Conservation (phyloP, 2,329 filamentous ascomycete genomes). For the Moelleriella libera region DNA sequence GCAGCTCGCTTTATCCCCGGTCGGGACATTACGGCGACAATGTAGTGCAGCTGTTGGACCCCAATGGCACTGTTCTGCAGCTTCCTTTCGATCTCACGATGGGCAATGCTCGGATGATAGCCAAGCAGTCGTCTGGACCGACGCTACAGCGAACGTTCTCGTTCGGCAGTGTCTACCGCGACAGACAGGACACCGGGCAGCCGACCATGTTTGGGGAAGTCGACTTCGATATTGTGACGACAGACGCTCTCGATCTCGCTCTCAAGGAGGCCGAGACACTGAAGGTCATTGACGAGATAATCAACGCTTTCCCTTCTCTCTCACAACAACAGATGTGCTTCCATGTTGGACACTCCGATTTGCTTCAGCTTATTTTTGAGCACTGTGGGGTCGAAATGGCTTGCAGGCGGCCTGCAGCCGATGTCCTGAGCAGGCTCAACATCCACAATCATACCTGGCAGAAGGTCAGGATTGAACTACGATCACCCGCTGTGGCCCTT, state of each 20-base stretch:
- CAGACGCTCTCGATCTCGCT: constrained; percentile 65
- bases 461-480: constrained; percentile 68
- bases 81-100: constrained; percentile 89
- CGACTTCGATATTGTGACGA: constrained; percentile 91
- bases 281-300: constrained; percentile 87
- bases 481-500: constrained; percentile 67
- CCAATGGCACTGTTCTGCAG: constrained; percentile 76
- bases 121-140: constrained; percentile 48
- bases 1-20: constrained; percentile 66
- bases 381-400: constrained; percentile 65
- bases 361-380: constrained; percentile 80
- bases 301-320: constrained; percentile 65
- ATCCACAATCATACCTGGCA: constrained; percentile 69
- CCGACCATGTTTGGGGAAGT: constrained; percentile 77
- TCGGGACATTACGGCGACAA: constrained; percentile 63
- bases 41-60: constrained; percentile 67
- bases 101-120: constrained; percentile 73
- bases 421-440: constrained; percentile 76
- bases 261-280: constrained; percentile 88
- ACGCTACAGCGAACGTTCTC: constrained; percentile 65
- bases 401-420: constrained; percentile 60
- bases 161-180: constrained; percentile 79
- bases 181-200: constrained; percentile 64
- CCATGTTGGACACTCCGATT: constrained; percentile 75
- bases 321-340: constrained; percentile 67